Evolutionary conservation across 805 yeast genomes (phyloP).

Genomic region (Cyberlindnera misumaiensis): DNA sequence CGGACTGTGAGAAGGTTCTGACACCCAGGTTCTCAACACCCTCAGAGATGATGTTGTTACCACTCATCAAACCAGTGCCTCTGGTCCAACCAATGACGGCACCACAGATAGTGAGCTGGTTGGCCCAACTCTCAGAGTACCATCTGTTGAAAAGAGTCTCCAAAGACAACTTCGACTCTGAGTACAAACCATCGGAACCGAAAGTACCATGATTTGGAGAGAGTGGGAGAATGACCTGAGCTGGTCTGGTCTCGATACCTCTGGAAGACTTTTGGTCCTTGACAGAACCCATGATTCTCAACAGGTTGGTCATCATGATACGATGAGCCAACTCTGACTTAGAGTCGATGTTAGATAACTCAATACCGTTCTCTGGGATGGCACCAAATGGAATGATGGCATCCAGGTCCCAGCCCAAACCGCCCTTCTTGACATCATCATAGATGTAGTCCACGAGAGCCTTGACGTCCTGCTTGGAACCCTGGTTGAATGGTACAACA

Average conservation of each 20-base stretch:
- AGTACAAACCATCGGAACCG: slow-evolving; percentile 96
- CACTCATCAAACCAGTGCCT: slow-evolving; percentile 99
- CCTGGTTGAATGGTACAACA: slow-evolving; percentile 98
- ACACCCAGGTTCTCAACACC: slow-evolving; percentile 95
- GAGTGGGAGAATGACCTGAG: slow-evolving; percentile 92
- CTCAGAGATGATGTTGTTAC: slow-evolving; percentile 94
- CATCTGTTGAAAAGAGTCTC: slow-evolving; percentile 98
- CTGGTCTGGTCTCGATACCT: slow-evolving; percentile 91
- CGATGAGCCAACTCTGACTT: slow-evolving; percentile 97
- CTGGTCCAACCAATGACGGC: slow-evolving; percentile 99
- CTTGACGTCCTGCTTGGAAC: slow-evolving; percentile 89
- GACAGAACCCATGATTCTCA: slow-evolving; percentile 87
- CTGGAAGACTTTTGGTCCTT: slow-evolving; percentile 73
- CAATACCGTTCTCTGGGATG: slow-evolving; percentile 97
- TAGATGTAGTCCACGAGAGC: slow-evolving; percentile 82
- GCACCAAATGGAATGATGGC: slow-evolving; percentile 97
- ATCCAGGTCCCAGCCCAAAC: slow-evolving; percentile 97
- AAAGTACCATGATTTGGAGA: slow-evolving; percentile 99
- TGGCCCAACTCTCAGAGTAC: slow-evolving; percentile 96
- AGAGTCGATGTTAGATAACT: slow-evolving; percentile 86
- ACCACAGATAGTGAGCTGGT: slow-evolving; percentile 93
- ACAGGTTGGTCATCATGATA: slow-evolving; percentile 92
- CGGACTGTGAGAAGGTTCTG: slow-evolving; percentile 96
- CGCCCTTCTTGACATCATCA: slow-evolving; percentile 74
- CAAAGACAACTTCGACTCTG: slow-evolving; percentile 91